Percentiles rank a stretch among this genome's conserved stretches.
Conservation (phyloP, 768 basidiomycete genomes). For the Dictyophora rubrovolvata region DNA sequence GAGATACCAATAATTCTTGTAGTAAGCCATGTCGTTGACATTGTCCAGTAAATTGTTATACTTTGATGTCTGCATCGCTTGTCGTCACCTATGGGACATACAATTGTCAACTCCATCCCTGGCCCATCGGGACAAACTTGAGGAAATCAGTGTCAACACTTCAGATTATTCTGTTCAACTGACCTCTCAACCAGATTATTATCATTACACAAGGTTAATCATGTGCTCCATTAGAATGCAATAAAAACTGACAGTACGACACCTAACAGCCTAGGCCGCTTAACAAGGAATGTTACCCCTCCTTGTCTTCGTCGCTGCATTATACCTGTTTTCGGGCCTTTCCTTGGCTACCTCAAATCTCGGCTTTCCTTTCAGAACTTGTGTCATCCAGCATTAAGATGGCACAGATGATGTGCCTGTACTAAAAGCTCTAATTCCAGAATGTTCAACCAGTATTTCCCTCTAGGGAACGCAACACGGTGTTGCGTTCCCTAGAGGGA, state of each 20-base stretch:
- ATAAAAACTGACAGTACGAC: no score
- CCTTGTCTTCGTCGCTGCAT: neutral
- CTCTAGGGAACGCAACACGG: no score
- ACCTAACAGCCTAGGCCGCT: no score
- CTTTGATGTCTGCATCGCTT: neutral
- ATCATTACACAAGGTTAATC: neutral
- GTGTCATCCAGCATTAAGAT: neutral
- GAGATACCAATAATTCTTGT: no score
- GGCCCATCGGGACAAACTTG: neutral
- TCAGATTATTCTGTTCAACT: neutral
- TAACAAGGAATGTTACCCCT: neutral
- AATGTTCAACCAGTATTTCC: conserved; percentile 10
- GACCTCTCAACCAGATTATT: neutral
- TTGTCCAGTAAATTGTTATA: no score
- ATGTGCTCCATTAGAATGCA: neutral
- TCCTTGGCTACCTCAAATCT: neutral
- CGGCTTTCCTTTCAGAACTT: neutral
- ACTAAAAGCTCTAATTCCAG: neutral
- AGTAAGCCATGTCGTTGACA: no score
- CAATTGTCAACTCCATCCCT: neutral
- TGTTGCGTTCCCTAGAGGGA: no score
- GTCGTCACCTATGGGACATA: neutral
- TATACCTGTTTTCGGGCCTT: neutral
- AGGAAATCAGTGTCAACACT: neutral
- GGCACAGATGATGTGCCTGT: conserved; percentile 1